These are phyloP conservation scores for Starmera dryadoides DNA, from an alignment of 805 yeast species.

Conservation along the genomic window DNA sequence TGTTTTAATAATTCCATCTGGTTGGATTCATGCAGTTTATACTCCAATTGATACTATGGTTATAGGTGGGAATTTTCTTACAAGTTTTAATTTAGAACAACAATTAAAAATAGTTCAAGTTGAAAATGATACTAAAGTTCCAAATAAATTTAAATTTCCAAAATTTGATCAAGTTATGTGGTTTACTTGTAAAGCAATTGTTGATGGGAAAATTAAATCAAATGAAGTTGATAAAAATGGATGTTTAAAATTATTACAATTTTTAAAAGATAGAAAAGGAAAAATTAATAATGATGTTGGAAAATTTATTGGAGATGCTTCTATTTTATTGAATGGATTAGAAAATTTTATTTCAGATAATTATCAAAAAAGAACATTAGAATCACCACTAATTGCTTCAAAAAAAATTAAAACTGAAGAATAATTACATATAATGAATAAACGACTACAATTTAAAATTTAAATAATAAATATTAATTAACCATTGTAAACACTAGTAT, in stretches of 20 bases:
- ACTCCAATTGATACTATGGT: conserved; percentile 78
- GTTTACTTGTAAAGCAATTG: conserved; percentile 38
- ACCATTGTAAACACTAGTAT: too few species aligned
- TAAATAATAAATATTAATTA: too few species aligned
- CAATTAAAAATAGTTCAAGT: conserved; percentile 57
- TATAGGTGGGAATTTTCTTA: conserved; percentile 83
- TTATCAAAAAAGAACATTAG: too few species aligned
- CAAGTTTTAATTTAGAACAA: conserved; percentile 45
- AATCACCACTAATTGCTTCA: too few species aligned
- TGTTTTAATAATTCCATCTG: conserved; percentile 76
- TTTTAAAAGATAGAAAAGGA: conserved; percentile 2
- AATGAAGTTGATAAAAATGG: conserved; percentile 6
- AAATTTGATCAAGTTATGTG: conserved; percentile 64
- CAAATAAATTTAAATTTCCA: conserved; percentile 72
- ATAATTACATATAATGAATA: too few species aligned
- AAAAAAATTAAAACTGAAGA: too few species aligned
- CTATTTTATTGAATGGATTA: background rate
- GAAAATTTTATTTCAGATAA: background rate
- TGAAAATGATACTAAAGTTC: conserved; percentile 66
- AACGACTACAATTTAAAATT: too few species aligned
- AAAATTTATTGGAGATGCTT: conserved; percentile 7
- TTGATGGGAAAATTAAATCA: conserved; percentile 2
- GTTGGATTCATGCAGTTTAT: conserved; percentile 89
- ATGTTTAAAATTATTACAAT: conserved; percentile 3
- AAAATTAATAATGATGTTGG: conserved; percentile 1